Base-by-base conservation (phyloP, 2,329 filamentous ascomycete genomes). In the Fusarium nematophilum region DNA sequence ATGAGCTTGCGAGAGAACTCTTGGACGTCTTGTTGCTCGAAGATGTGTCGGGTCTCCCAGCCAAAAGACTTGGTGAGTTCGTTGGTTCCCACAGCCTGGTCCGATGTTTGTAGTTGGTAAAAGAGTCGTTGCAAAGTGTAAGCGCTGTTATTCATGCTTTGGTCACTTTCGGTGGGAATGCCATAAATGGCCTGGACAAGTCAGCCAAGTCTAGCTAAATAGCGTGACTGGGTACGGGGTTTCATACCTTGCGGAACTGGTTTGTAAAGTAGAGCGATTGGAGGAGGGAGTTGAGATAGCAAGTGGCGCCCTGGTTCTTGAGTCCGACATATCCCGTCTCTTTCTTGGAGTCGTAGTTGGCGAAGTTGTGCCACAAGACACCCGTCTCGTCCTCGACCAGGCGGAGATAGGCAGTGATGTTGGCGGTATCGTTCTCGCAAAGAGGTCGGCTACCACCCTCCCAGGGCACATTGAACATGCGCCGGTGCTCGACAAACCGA, bases 11-110 rank as follows among this genome's bases (percentile, higher is more conserved):
- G 87, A 27, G 93, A 98, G 27, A 99, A 81, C 74, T 99, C 95
- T 74, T 99, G 95, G 8, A 99, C 95, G 76, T 99, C 95, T 76
- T 99, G 95, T 74, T 99, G 95, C 77, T 98, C 94, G 68, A 99
- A 99, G 47, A 98, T 97, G 72, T 99, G 94, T 63, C 93, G 87
- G 3, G 94, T 96, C 70, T 99, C 94, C 95, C 95, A 99, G 18
- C 95, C 95, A 74, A 99, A 99, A 0, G 95, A 98, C 65, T 92
- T 91, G 6, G 95, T 99, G 31, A 99, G 85, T 72, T 99, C 95
- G 45, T 90, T 93, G 2, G 95, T 99, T 31, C 91, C 86, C 3
- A 99, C 94, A 1, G 96, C 92, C 29, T 82, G 79, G 45, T 89
- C 88, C 31, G 90, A 94, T 10, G 93, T 96, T 74, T 99, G 95